Evolutionary conservation across 306 rosid species (phyloP).

Genomic region (Rosa persica): DNA sequence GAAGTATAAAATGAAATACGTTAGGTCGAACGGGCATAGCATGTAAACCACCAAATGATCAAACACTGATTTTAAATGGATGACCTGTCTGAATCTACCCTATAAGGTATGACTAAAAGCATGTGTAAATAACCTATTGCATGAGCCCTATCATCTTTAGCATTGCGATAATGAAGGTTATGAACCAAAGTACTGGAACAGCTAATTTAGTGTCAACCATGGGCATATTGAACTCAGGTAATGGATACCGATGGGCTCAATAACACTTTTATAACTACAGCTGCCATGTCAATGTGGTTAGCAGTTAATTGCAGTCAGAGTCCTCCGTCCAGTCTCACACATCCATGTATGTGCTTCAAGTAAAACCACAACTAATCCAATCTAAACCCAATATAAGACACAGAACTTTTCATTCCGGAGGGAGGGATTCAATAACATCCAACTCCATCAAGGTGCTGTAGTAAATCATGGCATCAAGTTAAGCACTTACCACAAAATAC

Average conservation of each 20-base stretch:
- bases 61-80: not conserved
- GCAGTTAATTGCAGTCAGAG: not conserved
- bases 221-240: constrained; percentile 14
- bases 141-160: not conserved
- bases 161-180: not conserved
- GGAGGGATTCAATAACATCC: not conserved
- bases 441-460: not conserved
- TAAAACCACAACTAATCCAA: constrained; percentile 11
- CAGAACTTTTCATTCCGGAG: not conserved
- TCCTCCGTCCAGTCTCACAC: not conserved
- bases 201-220: constrained; percentile 4
- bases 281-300: not conserved
- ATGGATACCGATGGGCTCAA: not conserved
- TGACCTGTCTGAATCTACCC: not conserved
- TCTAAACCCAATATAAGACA: constrained; percentile 13
- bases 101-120: not conserved
- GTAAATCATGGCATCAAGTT: not conserved
- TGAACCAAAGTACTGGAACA: constrained; percentile 20
- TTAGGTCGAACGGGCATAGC: constrained; percentile 14
- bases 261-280: not conserved
- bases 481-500: constrained; percentile 72
- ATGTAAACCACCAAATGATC: not conserved
- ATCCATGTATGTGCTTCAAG: not conserved
- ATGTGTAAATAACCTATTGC: not conserved
- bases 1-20: constrained; percentile 20